Evolutionary conservation across 768 basidiomycete species (phyloP).

Genomic region (Mycena belliarum): DNA sequence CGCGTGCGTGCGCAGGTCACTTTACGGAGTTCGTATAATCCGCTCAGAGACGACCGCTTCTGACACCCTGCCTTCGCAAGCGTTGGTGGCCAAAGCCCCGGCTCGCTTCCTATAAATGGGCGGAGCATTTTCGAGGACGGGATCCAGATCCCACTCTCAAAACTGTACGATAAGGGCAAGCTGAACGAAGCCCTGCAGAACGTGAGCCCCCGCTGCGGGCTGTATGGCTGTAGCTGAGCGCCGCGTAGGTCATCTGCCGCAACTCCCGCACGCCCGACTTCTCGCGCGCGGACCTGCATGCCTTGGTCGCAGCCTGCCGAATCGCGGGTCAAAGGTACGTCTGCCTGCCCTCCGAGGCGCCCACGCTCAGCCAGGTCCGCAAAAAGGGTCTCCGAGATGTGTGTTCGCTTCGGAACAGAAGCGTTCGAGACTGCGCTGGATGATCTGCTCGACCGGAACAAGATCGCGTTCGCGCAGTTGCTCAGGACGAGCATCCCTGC

Average conservation of each 20-base stretch:
- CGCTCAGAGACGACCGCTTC: neutral
- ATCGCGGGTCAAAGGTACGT: conserved; percentile 26
- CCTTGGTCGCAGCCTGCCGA: conserved; percentile 30
- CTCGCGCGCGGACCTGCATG: conserved; percentile 30
- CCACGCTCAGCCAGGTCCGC: neutral
- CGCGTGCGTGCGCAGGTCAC: conserved; percentile 21
- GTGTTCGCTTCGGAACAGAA: conserved; percentile 27
- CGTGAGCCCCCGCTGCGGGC: neutral
- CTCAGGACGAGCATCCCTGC: conserved; percentile 27
- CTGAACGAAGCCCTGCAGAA: conserved; percentile 29
- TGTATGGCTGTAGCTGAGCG: neutral
- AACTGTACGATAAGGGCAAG: conserved; percentile 26
- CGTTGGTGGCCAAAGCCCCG: conserved; percentile 20
- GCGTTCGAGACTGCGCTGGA: conserved; percentile 29
- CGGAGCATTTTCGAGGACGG: conserved; percentile 30
- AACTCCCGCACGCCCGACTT: conserved; percentile 32
- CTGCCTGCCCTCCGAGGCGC: neutral
- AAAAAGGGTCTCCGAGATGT: conserved; percentile 25
- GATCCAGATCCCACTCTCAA: conserved; percentile 31
- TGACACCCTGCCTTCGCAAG: neutral
- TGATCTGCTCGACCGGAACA: conserved; percentile 28
- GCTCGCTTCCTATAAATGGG: conserved; percentile 15
- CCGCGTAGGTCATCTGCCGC: conserved; percentile 22
- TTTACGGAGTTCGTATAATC: conserved; percentile 25
- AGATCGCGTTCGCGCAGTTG: conserved; percentile 30